Percentiles rank a stretch among this genome's conserved stretches.
phyloP scores from a whole-genome alignment of 2,329 filamentous ascomycete species.

The Aspergillus versicolor region DNA sequence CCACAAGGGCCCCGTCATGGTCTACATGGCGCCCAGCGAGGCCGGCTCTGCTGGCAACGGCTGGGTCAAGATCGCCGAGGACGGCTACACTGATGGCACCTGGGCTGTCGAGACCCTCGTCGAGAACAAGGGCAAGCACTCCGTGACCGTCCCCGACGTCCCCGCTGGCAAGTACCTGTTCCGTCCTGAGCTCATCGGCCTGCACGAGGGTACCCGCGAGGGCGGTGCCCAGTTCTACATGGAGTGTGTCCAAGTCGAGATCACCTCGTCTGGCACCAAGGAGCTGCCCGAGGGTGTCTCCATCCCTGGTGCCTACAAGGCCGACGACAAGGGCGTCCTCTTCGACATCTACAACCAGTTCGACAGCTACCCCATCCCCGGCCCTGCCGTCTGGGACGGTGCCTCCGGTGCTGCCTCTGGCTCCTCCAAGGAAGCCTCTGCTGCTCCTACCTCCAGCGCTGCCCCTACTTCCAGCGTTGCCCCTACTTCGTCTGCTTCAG shows the following conservation, averaged over 20 bases:
- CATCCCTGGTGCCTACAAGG: constrained; percentile 20
- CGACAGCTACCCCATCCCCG: constrained; percentile 21
- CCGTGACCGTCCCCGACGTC: constrained; percentile 21
- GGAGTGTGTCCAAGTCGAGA: constrained; percentile 25
- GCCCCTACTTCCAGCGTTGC: constrained; percentile 1
- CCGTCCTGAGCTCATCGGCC: constrained; percentile 25
- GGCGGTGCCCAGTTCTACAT: constrained; percentile 25
- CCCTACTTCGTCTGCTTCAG: constrained; percentile 1
- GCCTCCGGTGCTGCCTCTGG: constrained; percentile 13
- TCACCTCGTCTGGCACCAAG: constrained; percentile 20
- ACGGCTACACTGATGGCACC: constrained; percentile 19
- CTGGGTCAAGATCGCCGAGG: constrained; percentile 25
- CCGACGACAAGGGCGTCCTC: constrained; percentile 17
- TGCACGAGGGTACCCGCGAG: constrained; percentile 19
- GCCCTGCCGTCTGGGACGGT: constrained; percentile 23
- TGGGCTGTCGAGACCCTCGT: constrained; percentile 23
- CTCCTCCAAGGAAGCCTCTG: constrained; percentile 5
- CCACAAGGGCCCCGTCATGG: constrained; percentile 20
- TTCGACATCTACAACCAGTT: constrained; percentile 22
- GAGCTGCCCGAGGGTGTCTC: constrained; percentile 20
- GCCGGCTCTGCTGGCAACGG: constrained; percentile 18
- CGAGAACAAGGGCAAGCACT: constrained; percentile 23
- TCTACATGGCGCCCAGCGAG: constrained; percentile 23
- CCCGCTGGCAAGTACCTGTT: constrained; percentile 23
- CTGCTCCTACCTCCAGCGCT: background rate